Percentiles rank a stretch among this genome's conserved stretches.
Conservation (phyloP, 192 early-diverging fungal genomes). For the Podila minutissima region DNA sequence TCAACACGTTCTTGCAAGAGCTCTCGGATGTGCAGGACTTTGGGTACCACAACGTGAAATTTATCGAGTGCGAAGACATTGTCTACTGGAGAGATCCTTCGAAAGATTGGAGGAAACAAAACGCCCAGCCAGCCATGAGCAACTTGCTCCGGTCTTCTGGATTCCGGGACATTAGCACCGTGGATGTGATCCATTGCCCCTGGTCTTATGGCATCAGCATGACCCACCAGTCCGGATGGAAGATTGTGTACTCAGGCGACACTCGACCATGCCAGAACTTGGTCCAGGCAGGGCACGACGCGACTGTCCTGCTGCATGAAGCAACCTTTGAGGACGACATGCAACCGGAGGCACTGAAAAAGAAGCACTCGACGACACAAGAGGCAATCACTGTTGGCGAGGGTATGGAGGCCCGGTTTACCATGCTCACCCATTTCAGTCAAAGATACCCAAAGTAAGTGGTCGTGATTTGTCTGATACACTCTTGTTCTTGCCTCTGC, state of each 20-base stretch:
- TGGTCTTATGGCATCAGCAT: conserved; percentile 83
- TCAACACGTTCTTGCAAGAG: conserved; percentile 71
- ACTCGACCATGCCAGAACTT: conserved; percentile 87
- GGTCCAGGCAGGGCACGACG: conserved; percentile 71
- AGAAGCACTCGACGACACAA: conserved; percentile 85
- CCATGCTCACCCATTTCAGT: conserved; percentile 95
- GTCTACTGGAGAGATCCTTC: conserved; percentile 41
- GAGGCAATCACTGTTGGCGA: conserved; percentile 89
- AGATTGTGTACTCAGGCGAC: conserved; percentile 92
- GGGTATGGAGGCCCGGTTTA: conserved; percentile 85
- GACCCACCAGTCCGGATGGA: conserved; percentile 76
- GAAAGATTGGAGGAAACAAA: conserved; percentile 2
- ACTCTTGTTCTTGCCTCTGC: too few relatives aligned
- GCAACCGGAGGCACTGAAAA: conserved; percentile 74
- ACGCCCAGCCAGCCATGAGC: conserved; percentile 3
- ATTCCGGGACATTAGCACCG: conserved; percentile 65
- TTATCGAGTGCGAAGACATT: conserved; percentile 63
- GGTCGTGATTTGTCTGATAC: too few relatives aligned
- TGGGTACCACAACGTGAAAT: conserved; percentile 60
- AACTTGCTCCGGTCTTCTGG: conserved; percentile 54
- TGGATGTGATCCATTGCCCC: conserved; percentile 85
- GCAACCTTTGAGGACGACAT: conserved; percentile 87
- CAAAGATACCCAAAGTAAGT: conserved; percentile 86
- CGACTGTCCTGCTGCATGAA: conserved; percentile 91
- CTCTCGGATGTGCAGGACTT: conserved; percentile 75